Evolutionary conservation across 2,329 filamentous ascomycete species (phyloP).

Genomic region (Trichoderma breve): DNA sequence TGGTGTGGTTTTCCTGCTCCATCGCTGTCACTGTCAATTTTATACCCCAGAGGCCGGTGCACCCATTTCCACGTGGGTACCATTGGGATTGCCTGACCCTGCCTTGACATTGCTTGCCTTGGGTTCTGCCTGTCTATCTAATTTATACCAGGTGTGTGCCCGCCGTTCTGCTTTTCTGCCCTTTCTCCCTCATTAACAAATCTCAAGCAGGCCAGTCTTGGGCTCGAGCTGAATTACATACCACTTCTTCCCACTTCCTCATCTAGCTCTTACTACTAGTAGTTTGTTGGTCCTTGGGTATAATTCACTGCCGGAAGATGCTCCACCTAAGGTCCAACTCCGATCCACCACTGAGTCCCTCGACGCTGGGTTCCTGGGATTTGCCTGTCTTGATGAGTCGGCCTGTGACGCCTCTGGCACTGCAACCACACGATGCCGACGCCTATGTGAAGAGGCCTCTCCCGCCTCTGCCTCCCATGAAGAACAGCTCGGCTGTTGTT

Average conservation of each 20-base stretch:
- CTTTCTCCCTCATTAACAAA: slow-evolving; percentile 5
- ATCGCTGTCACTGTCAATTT: slow-evolving; percentile 17
- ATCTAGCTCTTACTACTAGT: background rate
- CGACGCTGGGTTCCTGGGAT: background rate
- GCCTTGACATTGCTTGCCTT: slow-evolving; percentile 2
- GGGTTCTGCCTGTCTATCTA: background rate
- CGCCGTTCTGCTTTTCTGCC: background rate
- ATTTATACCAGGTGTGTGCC: slow-evolving; percentile 10
- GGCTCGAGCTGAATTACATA: slow-evolving; percentile 1
- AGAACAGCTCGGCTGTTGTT: background rate
- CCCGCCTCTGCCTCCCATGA: slow-evolving; percentile 4
- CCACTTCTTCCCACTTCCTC: background rate
- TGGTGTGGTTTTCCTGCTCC: slow-evolving; percentile 12
- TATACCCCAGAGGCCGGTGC: slow-evolving; percentile 15
- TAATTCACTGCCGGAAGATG: background rate
- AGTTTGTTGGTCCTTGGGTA: background rate
- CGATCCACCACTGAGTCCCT: slow-evolving; percentile 4
- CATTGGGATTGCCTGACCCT: slow-evolving; percentile 12
- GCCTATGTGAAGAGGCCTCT: slow-evolving; percentile 1
- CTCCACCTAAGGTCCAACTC: slow-evolving; percentile 7
- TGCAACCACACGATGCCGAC: slow-evolving; percentile 4
- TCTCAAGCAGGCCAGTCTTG: slow-evolving; percentile 1
- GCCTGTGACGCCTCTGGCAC: background rate
- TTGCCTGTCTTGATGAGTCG: background rate
- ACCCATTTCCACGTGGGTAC: slow-evolving; percentile 13